Conservation (phyloP, 257 asterid species). For the Ajuga chamaepitys region DNA sequence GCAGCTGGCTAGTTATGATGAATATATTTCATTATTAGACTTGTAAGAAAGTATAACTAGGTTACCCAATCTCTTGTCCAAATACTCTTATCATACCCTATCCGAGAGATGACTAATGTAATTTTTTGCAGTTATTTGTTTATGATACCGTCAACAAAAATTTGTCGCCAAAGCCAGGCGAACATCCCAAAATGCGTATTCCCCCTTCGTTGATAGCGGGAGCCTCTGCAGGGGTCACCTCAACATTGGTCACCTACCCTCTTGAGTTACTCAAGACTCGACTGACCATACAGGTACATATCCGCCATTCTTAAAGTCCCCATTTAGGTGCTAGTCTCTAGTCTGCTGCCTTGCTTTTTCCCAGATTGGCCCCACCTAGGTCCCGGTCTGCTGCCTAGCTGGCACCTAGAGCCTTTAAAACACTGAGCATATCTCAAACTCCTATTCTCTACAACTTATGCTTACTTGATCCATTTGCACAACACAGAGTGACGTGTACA, state of each 20-base stretch:
- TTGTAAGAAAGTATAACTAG: not conserved
- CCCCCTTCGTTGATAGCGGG: slow-evolving; percentile 90
- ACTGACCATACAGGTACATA: slow-evolving; percentile 69
- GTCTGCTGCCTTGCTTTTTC: too few relatives aligned
- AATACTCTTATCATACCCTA: not conserved
- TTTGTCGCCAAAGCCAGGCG: slow-evolving; percentile 61
- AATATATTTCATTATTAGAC: not conserved
- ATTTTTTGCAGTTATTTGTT: slow-evolving; percentile 55
- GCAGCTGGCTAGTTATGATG: not conserved
- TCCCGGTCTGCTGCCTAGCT: too few relatives aligned
- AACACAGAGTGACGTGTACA: slow-evolving; percentile 64
- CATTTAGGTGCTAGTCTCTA: too few relatives aligned
- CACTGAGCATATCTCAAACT: not conserved
- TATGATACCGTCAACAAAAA: slow-evolving; percentile 86
- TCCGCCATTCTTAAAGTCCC: too few relatives aligned
- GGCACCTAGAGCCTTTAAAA: too few relatives aligned
- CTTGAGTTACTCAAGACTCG: slow-evolving; percentile 94
- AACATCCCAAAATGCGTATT: slow-evolving; percentile 54
- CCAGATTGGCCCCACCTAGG: too few relatives aligned
- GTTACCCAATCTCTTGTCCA: not conserved
- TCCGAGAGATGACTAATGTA: not conserved
- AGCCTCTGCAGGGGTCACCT: slow-evolving; percentile 93
- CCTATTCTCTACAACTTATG: not conserved
- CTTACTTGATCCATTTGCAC: not conserved
- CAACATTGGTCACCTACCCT: slow-evolving; percentile 87